Evolutionary conservation across 768 basidiomycete species (phyloP).

Genomic region (Suillus sp.): DNA sequence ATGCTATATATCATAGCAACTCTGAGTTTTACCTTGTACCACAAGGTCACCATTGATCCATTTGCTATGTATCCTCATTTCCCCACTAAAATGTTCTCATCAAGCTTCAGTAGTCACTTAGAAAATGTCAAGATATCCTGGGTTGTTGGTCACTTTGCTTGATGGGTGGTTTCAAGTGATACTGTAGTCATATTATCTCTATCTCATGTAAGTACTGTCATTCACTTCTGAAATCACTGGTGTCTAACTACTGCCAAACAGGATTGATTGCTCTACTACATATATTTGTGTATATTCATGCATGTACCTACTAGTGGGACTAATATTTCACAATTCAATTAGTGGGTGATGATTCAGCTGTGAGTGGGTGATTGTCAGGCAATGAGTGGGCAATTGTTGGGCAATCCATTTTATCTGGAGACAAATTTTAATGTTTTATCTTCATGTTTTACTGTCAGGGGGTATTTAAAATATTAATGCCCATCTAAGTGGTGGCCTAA

Average conservation of each 20-base stretch:
- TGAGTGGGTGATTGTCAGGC: not conserved
- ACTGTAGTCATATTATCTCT: constrained; percentile 9
- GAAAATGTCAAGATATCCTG: constrained; percentile 10
- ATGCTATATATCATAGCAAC: too few relatives aligned
- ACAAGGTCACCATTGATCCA: not conserved
- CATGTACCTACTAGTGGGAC: too few relatives aligned
- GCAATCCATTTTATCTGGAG: too few relatives aligned
- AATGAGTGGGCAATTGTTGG: not conserved
- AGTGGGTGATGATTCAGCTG: not conserved
- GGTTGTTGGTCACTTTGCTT: constrained; percentile 5
- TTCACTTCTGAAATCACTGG: not conserved
- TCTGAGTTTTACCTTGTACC: too few relatives aligned
- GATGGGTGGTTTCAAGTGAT: constrained; percentile 4
- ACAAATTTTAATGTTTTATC: not conserved
- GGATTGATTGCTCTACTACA: not conserved
- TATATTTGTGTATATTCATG: not conserved
- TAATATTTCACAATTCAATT: not conserved
- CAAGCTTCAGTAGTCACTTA: not conserved
- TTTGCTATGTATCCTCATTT: constrained; percentile 9
- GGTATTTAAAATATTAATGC: not conserved
- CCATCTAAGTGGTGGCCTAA: not conserved
- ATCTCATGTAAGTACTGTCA: not conserved
- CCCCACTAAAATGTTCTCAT: not conserved
- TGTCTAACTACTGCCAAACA: not conserved
- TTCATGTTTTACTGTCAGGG: not conserved